These are phyloP conservation scores for Plasmopara halstedii DNA, from an alignment of 352 stramenopile species.

Conservation along the genomic window DNA sequence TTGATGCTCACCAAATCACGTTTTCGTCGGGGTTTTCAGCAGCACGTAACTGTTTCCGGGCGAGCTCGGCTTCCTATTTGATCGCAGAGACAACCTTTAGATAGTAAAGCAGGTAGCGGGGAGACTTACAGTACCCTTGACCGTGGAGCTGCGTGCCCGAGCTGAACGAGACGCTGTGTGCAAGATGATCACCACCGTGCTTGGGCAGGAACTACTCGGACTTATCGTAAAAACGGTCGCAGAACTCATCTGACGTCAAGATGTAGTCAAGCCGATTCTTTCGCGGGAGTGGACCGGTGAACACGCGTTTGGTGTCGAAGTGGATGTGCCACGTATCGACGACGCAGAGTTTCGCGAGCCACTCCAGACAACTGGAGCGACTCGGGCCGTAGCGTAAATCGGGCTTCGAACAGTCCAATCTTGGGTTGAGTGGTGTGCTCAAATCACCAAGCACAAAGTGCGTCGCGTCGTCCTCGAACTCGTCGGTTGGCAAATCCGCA, in stretches of 20 bases:
- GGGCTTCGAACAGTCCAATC: no score
- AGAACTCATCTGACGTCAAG: background rate
- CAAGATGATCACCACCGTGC: background rate
- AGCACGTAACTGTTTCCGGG: background rate
- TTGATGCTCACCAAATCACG: background rate
- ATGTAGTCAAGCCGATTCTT: background rate
- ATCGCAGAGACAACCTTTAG: no score
- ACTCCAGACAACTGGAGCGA: background rate
- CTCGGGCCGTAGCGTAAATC: background rate
- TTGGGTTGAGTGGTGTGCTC: no score
- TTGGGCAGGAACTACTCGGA: background rate
- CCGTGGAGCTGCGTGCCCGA: background rate
- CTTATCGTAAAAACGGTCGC: background rate
- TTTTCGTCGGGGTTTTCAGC: background rate
- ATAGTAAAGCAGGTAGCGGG: background rate
- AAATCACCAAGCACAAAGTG: no score
- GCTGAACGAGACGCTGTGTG: background rate
- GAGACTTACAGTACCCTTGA: background rate
- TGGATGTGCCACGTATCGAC: background rate
- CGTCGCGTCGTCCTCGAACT: no score
- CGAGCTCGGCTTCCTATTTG: background rate
- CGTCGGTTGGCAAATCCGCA: no score
- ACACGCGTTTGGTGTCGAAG: background rate
- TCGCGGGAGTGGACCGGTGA: background rate
- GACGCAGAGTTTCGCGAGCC: no score